Base-by-base conservation (phyloP, 2,329 filamentous ascomycete species). In the Fusarium fujikuroi region DNA sequence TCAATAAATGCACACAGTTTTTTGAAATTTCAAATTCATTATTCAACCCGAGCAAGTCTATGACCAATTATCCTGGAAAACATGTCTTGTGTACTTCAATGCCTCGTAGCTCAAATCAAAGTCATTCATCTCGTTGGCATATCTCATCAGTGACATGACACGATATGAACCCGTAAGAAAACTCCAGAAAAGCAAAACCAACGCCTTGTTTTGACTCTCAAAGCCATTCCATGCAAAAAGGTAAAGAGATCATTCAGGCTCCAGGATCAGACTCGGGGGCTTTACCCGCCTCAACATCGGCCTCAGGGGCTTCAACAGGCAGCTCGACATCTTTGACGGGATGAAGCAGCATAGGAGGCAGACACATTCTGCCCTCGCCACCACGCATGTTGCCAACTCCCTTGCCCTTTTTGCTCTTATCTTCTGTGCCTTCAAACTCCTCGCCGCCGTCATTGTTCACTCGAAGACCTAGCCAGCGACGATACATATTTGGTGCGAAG, bases 311-410 rank as follows among this genome's bases (percentile, higher is more conserved):
- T 80, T 88, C 91, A 4, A 92, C 89, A 12, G 90, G 88, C 57
- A 92, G 77, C 64, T 92, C 89, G 9, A 95, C 88, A 60, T 90
- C 88, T 85, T 97, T 98, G 60, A 97, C 88, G 0, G 95, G 95
- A 86, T 98, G 95, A 72, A 98, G 83, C 70, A 97, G 83, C 92
- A 97, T 95, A 2, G 93, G 93, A 12, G 95, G 94, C 44, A 97
- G 84, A 83, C 95, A 98, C 94, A 97, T 97, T 67, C 95, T 88
- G 16, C 94, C 94, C 81, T 95, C 93, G 21, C 92, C 91, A 53
- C 91, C 89, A 56, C 85, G 87, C 88, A 90, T 92, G 72, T 83
- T 80, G 46, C 82, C 81, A 11, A 89, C 85, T 42, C 80, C 83
- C 30, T 81, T 79, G 36, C 86, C 88, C 66, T 87, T 83, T 80